Percentiles rank a stretch among this genome's conserved stretches.
phyloP scores from a whole-genome alignment of 371 early-diverging fungal genomes.

The Funneliformis caledonium region DNA sequence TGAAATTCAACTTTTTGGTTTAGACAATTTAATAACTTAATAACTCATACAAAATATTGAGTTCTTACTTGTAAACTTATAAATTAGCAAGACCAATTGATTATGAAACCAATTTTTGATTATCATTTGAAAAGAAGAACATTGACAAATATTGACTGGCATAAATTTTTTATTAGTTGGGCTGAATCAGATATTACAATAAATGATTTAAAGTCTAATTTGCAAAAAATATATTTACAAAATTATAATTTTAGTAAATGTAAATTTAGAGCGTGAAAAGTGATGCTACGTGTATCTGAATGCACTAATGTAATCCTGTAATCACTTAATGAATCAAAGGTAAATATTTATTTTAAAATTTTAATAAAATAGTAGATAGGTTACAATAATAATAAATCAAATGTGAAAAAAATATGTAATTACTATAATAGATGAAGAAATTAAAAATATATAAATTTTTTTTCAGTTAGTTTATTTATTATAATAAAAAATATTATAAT shows the following conservation, averaged over 20 bases:
- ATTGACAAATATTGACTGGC: neutral
- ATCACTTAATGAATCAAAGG: neutral
- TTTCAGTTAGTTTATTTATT: too few species aligned
- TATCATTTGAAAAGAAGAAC: neutral
- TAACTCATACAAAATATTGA: neutral
- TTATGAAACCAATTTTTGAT: neutral
- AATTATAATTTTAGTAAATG: neutral
- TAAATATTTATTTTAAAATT: neutral
- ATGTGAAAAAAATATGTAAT: too few species aligned
- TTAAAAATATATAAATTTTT: too few species aligned
- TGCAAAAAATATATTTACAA: neutral
- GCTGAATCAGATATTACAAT: neutral
- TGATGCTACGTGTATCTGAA: neutral
- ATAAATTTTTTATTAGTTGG: conserved; percentile 5
- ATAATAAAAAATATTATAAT: too few species aligned
- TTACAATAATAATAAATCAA: too few species aligned
- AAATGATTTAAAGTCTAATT: too few species aligned
- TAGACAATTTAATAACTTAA: neutral
- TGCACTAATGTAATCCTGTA: conserved; percentile 1
- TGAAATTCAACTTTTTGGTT: neutral
- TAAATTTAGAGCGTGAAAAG: neutral
- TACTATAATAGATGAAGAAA: too few species aligned
- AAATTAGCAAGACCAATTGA: neutral
- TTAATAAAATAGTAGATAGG: too few species aligned
- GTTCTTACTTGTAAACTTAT: neutral